These are phyloP conservation scores for Laetiporus sulphureus DNA, from an alignment of 1,284 basidiomycete genomes.

Conservation along the genomic window DNA sequence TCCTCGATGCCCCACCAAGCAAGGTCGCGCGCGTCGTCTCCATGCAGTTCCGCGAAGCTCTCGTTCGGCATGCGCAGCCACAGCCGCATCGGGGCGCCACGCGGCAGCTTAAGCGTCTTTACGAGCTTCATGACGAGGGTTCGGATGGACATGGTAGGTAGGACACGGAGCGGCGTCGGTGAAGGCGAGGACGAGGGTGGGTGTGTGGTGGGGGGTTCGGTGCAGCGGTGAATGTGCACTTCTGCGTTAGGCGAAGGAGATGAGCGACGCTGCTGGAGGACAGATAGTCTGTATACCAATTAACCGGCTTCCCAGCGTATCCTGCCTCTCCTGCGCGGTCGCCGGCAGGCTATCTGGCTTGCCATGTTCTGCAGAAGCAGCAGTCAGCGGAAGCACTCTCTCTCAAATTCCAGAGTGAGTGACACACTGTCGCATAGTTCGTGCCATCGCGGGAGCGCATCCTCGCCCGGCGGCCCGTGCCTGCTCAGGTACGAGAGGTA, in stretches of 20 bases:
- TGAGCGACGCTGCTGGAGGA: not conserved
- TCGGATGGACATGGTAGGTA: slow-evolving; percentile 61
- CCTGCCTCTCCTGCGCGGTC: slow-evolving; percentile 26
- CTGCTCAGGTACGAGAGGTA: slow-evolving; percentile 65
- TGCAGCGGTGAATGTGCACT: slow-evolving; percentile 3
- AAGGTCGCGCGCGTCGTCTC: slow-evolving; percentile 43
- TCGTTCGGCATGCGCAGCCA: slow-evolving; percentile 52
- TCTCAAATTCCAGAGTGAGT: too few relatives aligned
- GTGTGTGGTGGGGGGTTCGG: slow-evolving; percentile 24
- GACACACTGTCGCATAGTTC: slow-evolving; percentile 57
- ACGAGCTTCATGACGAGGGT: slow-evolving; percentile 36
- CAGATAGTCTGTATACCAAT: slow-evolving; percentile 41
- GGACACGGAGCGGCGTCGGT: slow-evolving; percentile 38
- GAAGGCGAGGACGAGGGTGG: slow-evolving; percentile 15
- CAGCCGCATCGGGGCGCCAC: slow-evolving; percentile 30
- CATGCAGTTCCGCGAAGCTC: slow-evolving; percentile 36
- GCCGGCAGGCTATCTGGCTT: slow-evolving; percentile 36
- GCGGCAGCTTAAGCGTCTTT: slow-evolving; percentile 26
- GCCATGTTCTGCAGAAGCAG: slow-evolving; percentile 50
- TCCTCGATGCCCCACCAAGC: slow-evolving; percentile 69
- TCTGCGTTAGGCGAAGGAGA: slow-evolving; percentile 2
- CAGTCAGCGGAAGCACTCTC: too few relatives aligned
- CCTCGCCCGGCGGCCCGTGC: slow-evolving; percentile 35
- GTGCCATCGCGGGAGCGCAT: slow-evolving; percentile 58
- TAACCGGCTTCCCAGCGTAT: slow-evolving; percentile 55